Evolutionary conservation across 495 filamentous ascomycete genomes (phyloP), one percentile per base, ranked within the genome.

Genomic region (Aspergillus nanangensis): DNA sequence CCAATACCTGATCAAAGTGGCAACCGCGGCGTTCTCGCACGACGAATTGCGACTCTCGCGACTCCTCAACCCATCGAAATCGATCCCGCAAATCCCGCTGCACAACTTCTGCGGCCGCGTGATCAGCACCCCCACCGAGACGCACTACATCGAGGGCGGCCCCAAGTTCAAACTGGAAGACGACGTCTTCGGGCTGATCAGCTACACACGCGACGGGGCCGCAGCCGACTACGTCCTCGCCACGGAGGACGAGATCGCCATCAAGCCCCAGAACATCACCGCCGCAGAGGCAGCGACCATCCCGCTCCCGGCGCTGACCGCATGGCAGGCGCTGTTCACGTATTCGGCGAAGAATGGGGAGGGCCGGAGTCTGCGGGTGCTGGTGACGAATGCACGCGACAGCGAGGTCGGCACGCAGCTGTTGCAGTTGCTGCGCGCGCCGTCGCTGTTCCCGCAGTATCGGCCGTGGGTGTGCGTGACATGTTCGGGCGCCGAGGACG

Each of bases 1-100:
- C 5, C 73, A 83, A 50, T 80, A 83, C 47, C 71, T 85, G 5
- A 72, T 86, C 57, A 77, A 77, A 44, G 74, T 83, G 11, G 65
- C 72, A 34, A 69, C 80, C 8, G 72, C 75, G 15, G 72, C 79
- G 15, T 75, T 80, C 33, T 82, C 71, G 47, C 66, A 75, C 38
- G 75, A 80, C 37, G 82, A 84, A 51, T 39, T 69, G 5, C 56
- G 63, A 18, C 66, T 83, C 11, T 48, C 59, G 13, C 74, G 70
- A 62, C 64, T 56, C 14, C 51, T 65, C 23, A 62, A 71, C 41
- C 79, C 70, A 38, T 65, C 41, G 11, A 60, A 57, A 37, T 74
- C 69, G 4, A 57, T 63, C 23, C 68, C 71, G 11, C 58, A 71
- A 19, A 72, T 83, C 14, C 81, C 81, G 3, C 70, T 79, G 45